Percentiles rank a stretch among this genome's conserved stretches.
These are phyloP conservation scores for Podospora comata DNA, from an alignment of 495 filamentous ascomycete genomes.

Conservation along the genomic window DNA sequence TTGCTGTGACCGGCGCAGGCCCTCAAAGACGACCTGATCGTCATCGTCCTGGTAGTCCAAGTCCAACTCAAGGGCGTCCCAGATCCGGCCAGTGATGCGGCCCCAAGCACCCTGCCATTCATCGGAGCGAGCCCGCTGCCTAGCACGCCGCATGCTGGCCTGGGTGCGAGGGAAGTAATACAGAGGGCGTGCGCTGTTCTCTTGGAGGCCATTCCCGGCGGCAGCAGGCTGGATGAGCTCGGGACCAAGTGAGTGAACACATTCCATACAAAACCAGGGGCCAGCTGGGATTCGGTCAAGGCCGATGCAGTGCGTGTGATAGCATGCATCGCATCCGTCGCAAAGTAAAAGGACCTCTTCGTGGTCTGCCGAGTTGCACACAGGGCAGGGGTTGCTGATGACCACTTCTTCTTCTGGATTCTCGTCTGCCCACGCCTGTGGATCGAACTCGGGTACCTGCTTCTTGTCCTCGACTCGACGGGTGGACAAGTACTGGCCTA, in stretches of 20 bases:
- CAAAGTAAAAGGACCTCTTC: constrained; percentile 81
- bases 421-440: constrained; percentile 69
- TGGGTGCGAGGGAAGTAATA: constrained; percentile 50
- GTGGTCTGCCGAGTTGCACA: constrained; percentile 71
- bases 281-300: constrained; percentile 68
- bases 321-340: constrained; percentile 78
- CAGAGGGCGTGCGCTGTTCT: constrained; percentile 11
- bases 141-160: constrained; percentile 44
- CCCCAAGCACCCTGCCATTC: constrained; percentile 57
- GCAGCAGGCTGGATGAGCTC: constrained; percentile 36
- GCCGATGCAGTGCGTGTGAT: constrained; percentile 84
- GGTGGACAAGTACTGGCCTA: constrained; percentile 52
- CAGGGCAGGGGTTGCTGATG: constrained; percentile 66
- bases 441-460: constrained; percentile 85
- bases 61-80: constrained; percentile 65
- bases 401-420: constrained; percentile 65
- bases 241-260: constrained; percentile 51
- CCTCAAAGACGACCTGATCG: constrained; percentile 42
- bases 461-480: constrained; percentile 85
- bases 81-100: constrained; percentile 48
- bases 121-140: constrained; percentile 47
- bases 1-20: constrained; percentile 53
- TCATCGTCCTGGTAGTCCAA: constrained; percentile 88
- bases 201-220: not conserved
- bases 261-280: constrained; percentile 82